Conservation (phyloP, 306 rosid genomes). For the Castanopsis chinensis region DNA sequence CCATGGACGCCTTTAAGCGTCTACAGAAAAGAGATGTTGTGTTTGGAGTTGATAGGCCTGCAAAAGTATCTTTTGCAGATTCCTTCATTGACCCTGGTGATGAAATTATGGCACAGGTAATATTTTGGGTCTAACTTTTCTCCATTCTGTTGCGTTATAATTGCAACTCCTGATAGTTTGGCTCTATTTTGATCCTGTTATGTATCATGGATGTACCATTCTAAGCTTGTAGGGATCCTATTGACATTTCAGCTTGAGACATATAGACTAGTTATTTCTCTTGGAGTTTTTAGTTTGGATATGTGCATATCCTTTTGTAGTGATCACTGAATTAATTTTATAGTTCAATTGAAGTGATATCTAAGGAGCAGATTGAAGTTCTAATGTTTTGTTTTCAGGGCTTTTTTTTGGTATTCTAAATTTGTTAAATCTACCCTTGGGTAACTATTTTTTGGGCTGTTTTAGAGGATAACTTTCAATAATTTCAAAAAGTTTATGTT, state of each 20-base stretch:
- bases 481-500: conserved; percentile 5
- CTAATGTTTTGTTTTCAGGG: background rate
- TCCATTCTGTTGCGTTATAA: conserved; percentile 4
- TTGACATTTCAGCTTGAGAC: background rate
- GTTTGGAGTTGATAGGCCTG: conserved; percentile 98
- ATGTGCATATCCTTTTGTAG: background rate
- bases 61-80: conserved; percentile 98
- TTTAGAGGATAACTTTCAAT: background rate
- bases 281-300: background rate
- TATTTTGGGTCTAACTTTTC: conserved; percentile 28
- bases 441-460: background rate
- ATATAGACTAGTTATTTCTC: background rate
- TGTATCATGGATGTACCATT: background rate
- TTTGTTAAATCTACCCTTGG: background rate
- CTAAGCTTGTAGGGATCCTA: conserved; percentile 7
- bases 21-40: conserved; percentile 90
- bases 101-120: conserved; percentile 98
- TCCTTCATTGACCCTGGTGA: conserved; percentile 97
- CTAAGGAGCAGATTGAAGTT: background rate
- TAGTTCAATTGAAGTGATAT: background rate
- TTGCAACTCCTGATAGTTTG: conserved; percentile 12
- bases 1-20: conserved; percentile 96
- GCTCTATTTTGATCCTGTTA: conserved; percentile 3
- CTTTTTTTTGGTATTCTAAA: background rate
- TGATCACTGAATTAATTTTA: background rate